Evolutionary conservation across 352 stramenopile genomes (phyloP).

Genomic region (Blastocystis sp.): DNA sequence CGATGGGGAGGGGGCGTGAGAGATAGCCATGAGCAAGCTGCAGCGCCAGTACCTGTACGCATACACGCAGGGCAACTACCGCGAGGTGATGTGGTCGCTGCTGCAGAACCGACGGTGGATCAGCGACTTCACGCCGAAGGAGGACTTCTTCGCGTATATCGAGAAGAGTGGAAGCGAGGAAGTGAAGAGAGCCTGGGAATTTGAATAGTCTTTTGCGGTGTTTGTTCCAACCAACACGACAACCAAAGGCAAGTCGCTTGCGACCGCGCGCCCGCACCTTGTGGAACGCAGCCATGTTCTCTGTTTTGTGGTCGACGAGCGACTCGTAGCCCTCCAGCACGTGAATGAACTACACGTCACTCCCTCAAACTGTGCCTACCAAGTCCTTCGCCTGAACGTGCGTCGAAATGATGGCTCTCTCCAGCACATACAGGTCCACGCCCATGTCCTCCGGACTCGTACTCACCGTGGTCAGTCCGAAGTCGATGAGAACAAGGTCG

Average conservation of each 20-base stretch:
- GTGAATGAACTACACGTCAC: conserved; percentile 69
- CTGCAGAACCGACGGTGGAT: neutral
- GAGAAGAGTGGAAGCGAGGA: neutral
- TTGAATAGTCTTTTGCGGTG: neutral
- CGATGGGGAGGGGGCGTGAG: neutral
- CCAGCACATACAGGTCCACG: conserved; percentile 81
- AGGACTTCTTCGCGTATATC: neutral
- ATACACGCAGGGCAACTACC: conserved; percentile 31
- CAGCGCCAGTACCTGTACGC: conserved; percentile 32
- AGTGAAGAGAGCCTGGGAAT: neutral
- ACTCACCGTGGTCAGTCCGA: conserved; percentile 58
- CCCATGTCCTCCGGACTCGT: conserved; percentile 71
- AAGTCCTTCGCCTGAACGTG: conserved; percentile 65
- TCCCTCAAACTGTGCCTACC: neutral
- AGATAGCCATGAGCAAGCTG: neutral
- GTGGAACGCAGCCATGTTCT: conserved; percentile 73
- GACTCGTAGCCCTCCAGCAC: conserved; percentile 75
- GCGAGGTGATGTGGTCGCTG: neutral
- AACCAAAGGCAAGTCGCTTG: conserved; percentile 80
- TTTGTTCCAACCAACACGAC: conserved; percentile 48
- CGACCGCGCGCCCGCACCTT: conserved; percentile 74
- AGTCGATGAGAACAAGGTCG: conserved; percentile 59
- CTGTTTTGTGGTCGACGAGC: conserved; percentile 65
- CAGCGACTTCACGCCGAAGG: neutral
- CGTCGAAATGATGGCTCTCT: conserved; percentile 77